phyloP scores from a whole-genome alignment of 169 alveolate genomes.

The Theileria parva region DNA sequence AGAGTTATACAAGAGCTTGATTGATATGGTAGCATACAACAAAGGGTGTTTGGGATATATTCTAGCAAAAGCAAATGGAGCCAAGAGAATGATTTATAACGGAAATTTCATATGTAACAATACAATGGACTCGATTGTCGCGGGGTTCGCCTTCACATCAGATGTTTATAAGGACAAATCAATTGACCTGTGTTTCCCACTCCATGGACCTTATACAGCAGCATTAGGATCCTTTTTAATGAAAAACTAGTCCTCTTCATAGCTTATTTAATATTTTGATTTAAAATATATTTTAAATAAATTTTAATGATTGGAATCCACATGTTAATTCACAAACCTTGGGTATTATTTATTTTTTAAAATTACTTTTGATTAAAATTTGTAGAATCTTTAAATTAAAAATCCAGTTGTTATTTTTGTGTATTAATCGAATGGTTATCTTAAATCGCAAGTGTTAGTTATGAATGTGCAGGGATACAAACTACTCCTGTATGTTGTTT shows the following conservation, averaged over 20 bases:
- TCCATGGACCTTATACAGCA: slow-evolving; percentile 34
- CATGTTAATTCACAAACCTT: background rate
- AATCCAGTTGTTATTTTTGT: too few species aligned
- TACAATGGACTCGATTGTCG: slow-evolving; percentile 40
- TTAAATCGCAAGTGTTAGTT: background rate
- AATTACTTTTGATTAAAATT: too few species aligned
- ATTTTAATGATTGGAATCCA: background rate
- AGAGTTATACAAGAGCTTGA: slow-evolving; percentile 13
- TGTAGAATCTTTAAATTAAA: too few species aligned
- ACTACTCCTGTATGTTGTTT: slow-evolving; percentile 12
- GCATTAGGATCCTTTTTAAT: slow-evolving; percentile 38
- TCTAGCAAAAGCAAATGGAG: slow-evolving; percentile 41
- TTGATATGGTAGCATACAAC: slow-evolving; percentile 54
- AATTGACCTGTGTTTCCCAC: slow-evolving; percentile 31
- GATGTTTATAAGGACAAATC: slow-evolving; percentile 28
- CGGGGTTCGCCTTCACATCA: slow-evolving; percentile 24
- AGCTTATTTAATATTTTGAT: background rate
- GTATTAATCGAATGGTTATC: too few species aligned
- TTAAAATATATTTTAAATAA: too few species aligned
- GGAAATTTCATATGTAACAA: slow-evolving; percentile 33
- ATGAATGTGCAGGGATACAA: slow-evolving; percentile 18
- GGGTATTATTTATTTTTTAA: background rate
- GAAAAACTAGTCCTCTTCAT: background rate
- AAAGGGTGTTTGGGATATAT: slow-evolving; percentile 40
- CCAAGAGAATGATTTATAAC: slow-evolving; percentile 35